These are phyloP conservation scores for Hypseocharis bilobata DNA, from an alignment of 441 rosid species.

Conservation along the genomic window DNA sequence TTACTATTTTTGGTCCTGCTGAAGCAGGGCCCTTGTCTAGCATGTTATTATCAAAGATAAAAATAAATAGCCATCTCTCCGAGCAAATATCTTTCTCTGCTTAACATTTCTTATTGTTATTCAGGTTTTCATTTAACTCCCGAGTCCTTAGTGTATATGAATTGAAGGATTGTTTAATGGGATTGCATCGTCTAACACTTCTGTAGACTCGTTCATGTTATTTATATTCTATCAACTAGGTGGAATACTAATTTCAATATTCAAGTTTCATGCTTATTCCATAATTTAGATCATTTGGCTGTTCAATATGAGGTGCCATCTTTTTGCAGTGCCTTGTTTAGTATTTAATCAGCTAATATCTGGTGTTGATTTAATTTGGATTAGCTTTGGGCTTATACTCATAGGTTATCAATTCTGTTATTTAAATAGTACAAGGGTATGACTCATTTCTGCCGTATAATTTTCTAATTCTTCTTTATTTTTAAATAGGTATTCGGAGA, in stretches of 20 bases:
- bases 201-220: not conserved
- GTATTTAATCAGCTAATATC: too few relatives aligned
- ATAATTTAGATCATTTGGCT: not conserved
- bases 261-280: not conserved
- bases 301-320: too few relatives aligned
- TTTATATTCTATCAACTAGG: not conserved
- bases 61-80: too few relatives aligned
- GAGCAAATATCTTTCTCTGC: too few relatives aligned
- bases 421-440: not conserved
- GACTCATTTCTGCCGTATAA: not conserved
- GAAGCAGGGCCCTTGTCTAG: too few relatives aligned
- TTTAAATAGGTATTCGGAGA: conserved; percentile 50
- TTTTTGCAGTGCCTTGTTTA: too few relatives aligned
- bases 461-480: conserved; percentile 9
- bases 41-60: too few relatives aligned
- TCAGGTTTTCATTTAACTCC: not conserved
- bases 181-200: not conserved
- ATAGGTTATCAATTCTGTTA: not conserved
- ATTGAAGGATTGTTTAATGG: not conserved
- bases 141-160: not conserved
- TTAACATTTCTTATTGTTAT: too few relatives aligned
- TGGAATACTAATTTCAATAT: not conserved
- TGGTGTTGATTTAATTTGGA: too few relatives aligned
- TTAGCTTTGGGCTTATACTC: not conserved
- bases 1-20: too few relatives aligned